Evolutionary conservation across 108 stramenopile species (phyloP).

Genomic region (Stephanodiscus triporus): DNA sequence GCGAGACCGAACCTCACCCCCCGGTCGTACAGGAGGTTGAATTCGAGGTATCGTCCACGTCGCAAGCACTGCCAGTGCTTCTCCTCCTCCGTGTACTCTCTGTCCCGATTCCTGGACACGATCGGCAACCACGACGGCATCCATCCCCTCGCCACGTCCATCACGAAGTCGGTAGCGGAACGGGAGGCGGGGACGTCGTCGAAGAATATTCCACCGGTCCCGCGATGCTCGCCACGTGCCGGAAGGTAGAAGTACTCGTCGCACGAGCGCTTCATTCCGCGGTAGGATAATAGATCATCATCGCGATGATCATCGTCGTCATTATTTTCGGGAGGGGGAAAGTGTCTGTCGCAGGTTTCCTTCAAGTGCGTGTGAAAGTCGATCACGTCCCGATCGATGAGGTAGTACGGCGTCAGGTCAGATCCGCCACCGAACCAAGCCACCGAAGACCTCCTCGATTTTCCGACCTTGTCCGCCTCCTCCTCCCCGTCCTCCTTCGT

Average conservation of each 20-base stretch:
- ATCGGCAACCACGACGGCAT: slow-evolving; percentile 93
- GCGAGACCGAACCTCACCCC: slow-evolving; percentile 91
- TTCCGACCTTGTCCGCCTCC: no score
- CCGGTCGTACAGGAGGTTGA: slow-evolving; percentile 91
- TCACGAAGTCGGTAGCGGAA: slow-evolving; percentile 58
- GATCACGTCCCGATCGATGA: slow-evolving; percentile 82
- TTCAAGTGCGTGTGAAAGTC: slow-evolving; percentile 75
- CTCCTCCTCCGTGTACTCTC: slow-evolving; percentile 68
- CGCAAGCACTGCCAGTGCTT: slow-evolving; percentile 85
- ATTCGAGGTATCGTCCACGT: slow-evolving; percentile 70
- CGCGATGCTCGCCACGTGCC: slow-evolving; percentile 89
- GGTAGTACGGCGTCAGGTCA: slow-evolving; percentile 93
- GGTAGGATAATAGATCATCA: slow-evolving; percentile 55
- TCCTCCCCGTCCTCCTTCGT: slow-evolving; percentile 1
- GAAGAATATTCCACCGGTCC: slow-evolving; percentile 95
- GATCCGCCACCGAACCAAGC: slow-evolving; percentile 87
- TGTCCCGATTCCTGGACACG: slow-evolving; percentile 55
- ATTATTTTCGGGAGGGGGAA: slow-evolving; percentile 50
- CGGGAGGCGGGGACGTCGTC: slow-evolving; percentile 81
- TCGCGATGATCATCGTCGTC: slow-evolving; percentile 44
- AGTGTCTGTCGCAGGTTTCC: slow-evolving; percentile 63
- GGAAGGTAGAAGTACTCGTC: slow-evolving; percentile 96
- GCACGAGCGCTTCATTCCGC: slow-evolving; percentile 73
- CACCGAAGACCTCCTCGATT: not conserved
- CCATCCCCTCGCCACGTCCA: slow-evolving; percentile 82